These are phyloP conservation scores for Hymenoscyphus albidus DNA, from an alignment of 2,329 filamentous ascomycete genomes.

Conservation along the genomic window DNA sequence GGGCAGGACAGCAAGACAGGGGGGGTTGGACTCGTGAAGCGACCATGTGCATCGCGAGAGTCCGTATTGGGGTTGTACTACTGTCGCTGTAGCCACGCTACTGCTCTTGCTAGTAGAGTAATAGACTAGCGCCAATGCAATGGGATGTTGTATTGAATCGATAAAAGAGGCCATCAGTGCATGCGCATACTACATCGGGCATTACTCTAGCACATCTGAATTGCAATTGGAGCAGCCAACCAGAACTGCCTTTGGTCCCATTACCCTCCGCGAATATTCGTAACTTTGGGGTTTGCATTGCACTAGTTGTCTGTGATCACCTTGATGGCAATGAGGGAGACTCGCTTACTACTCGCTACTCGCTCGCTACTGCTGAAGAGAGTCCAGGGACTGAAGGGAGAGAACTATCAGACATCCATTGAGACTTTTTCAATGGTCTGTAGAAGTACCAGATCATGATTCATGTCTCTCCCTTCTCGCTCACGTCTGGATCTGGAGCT, in stretches of 20 bases:
- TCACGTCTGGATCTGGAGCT: no score
- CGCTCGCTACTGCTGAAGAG: no score
- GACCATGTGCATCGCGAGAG: background rate
- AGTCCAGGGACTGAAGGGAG: background rate
- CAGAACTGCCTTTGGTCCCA: background rate
- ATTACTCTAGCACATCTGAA: no score
- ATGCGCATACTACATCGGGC: background rate
- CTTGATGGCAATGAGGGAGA: conserved; percentile 4
- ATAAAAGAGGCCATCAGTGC: background rate
- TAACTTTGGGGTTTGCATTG: no score
- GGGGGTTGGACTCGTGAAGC: background rate
- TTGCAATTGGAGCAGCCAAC: background rate
- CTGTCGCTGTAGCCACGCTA: background rate
- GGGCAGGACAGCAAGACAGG: background rate
- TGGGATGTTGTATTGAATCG: background rate
- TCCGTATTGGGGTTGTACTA: background rate
- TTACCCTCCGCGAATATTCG: background rate
- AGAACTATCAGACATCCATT: conserved; percentile 11
- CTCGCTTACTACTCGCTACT: no score
- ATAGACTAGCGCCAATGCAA: background rate
- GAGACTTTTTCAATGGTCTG: background rate
- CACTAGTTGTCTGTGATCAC: background rate
- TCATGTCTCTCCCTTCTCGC: conserved; percentile 4
- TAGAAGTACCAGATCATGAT: background rate
- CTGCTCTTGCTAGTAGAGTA: background rate